phyloP scores from a whole-genome alignment of 1,139 yeast genomes.

The Hansenula lynferdii region DNA sequence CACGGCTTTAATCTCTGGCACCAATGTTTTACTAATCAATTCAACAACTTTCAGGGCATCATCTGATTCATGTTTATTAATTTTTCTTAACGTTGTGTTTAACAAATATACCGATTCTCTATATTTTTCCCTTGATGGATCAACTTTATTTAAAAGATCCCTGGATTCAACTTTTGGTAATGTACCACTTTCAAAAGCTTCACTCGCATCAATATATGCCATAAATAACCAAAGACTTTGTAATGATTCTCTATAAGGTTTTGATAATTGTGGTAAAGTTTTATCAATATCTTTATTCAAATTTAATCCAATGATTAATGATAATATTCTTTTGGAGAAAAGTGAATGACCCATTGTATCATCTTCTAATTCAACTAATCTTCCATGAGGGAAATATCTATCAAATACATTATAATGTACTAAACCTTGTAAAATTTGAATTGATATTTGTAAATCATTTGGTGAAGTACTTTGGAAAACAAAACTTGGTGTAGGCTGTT shows the following conservation, averaged over 20 bases:
- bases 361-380: background rate
- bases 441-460: background rate
- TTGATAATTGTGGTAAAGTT: background rate
- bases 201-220: background rate
- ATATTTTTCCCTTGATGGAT: background rate
- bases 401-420: background rate
- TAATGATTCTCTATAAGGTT: background rate
- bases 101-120: background rate
- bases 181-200: conserved; percentile 1
- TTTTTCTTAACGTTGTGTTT: background rate
- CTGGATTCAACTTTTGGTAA: background rate
- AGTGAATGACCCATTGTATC: background rate
- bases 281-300: background rate
- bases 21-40: background rate
- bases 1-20: background rate
- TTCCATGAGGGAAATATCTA: conserved; percentile 2
- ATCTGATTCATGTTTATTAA: background rate
- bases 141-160: background rate
- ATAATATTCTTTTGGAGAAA: background rate
- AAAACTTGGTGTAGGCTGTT: background rate
- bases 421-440: background rate
- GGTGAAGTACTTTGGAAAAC: background rate
- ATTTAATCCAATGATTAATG: background rate
- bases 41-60: background rate
- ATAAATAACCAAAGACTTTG: background rate